Base-by-base conservation (phyloP, 345 rosid species). In the Boechera retrofracta region DNA sequence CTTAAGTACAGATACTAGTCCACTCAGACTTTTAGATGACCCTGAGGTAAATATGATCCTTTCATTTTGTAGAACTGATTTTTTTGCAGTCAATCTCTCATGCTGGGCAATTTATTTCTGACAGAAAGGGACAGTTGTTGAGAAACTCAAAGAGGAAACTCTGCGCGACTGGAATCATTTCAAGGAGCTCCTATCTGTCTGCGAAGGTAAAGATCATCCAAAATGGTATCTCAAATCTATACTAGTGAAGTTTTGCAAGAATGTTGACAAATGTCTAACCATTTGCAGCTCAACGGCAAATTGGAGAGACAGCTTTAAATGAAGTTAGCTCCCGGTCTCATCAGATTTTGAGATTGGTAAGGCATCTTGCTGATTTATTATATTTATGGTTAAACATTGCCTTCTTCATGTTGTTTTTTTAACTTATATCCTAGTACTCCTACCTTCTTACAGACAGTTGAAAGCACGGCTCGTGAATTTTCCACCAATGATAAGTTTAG, bases 321-420 rank as follows among this genome's bases (percentile, higher is more conserved):
- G 92, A 93, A 77, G 80, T 90, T 69, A 93, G 98, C 86, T 93
- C 97, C 47, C 84, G 97, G 80, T 93, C 98, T 68, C 98, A 93
- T 85, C 96, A 93, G 86, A 91, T 89, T 70, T 74, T 93, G 83
- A 87, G 89, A 83, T 65, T 93, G 92, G 98, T 93, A 84, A 18
- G 39, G 13, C 64, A 55, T 64, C 18, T 69, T 54, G 54, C 67
- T 69, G 45, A 77, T 77, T 39, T 66, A 41, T 39, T 66, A 41
- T 74, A 42, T 63, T 29, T 54, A 36, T 33, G 31, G 45, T 65
- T 64, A 73, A 15, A 76, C 53, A 36, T 58, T 35, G 59, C 32
- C 61, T 57, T 48, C 65, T 66, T 49, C 52, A 41, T 31, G 10
- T 10, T 16, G 29, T 10, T 58, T 57, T 35, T 77, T 44, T 49